phyloP scores from a whole-genome alignment of 805 yeast species.

The Saitoella complicata region DNA sequence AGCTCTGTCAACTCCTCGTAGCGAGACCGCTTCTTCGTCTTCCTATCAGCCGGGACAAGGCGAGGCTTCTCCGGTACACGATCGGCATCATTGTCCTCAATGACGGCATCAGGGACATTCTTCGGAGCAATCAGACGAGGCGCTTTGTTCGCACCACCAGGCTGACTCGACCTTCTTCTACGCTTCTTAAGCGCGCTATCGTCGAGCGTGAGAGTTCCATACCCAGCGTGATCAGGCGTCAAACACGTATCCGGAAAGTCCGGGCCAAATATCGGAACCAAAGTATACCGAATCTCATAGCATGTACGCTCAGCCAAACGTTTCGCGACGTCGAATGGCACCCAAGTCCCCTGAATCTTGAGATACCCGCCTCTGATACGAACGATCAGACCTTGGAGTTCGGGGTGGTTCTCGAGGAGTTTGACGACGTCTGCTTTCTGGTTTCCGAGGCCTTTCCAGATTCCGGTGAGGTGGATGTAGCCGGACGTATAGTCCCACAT shows the following conservation, averaged over 20 bases:
- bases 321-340: slow-evolving; percentile 54
- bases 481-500: slow-evolving; percentile 81
- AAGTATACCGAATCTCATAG: slow-evolving; percentile 54
- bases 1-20: slow-evolving; percentile 2
- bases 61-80: slow-evolving; percentile 4
- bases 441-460: slow-evolving; percentile 65
- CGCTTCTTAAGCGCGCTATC: slow-evolving; percentile 12
- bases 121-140: not conserved
- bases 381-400: slow-evolving; percentile 42
- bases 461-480: slow-evolving; percentile 71
- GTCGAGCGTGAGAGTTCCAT: slow-evolving; percentile 38
- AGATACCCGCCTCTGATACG: slow-evolving; percentile 81
- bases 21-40: slow-evolving; percentile 2
- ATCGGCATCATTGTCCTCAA: slow-evolving; percentile 1
- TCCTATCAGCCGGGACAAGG: slow-evolving; percentile 2
- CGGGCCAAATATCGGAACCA: slow-evolving; percentile 67
- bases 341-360: slow-evolving; percentile 91
- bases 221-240: slow-evolving; percentile 42
- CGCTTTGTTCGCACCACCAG: slow-evolving; percentile 2
- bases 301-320: slow-evolving; percentile 59
- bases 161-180: slow-evolving; percentile 7
- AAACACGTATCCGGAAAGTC: slow-evolving; percentile 48
- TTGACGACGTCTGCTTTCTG: slow-evolving; percentile 59
- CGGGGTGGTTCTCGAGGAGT: slow-evolving; percentile 46
- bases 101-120: slow-evolving; percentile 1